Evolutionary conservation across 805 yeast species (phyloP), one percentile per base, ranked within the genome.

Genomic region (Kodamaea lidongshanica): DNA sequence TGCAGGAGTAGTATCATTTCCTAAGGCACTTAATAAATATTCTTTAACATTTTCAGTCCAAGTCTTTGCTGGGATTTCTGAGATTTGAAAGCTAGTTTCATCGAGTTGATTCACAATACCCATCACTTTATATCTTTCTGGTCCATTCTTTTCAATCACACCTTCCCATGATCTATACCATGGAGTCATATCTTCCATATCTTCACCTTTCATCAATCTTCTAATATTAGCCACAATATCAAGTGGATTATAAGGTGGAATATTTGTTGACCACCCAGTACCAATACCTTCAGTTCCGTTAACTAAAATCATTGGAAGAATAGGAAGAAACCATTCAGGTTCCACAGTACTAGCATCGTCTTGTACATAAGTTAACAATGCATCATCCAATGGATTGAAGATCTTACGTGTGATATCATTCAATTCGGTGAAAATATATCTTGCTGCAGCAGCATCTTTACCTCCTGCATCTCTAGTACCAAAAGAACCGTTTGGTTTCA

Each of bases 281-380:
- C 98, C 98, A 54, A 92, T 92, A 63, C 98, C 98, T 58, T 92
- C 98, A 6, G 89, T 71, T 35, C 98, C 98, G 50, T 92, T 92
- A 4, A 92, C 95, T 38, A 92, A 67, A n/a, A 92, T 52, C 85
- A 87, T 84, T 7, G 98, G 98, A 22, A 92, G 45, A n/a, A 92
- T 77, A 1, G 98, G 98, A 23, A 85, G 65, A 55, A 86, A 92
- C 87, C 94, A 86, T 45, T 84, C 87, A 0, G 98, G 98, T 54
- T 92, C 98, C 12, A 89, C 94, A 0, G 89, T 77, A 40, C 75
- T 79, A 46, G 86, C 97, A 60, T 92, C 98, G 52, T 88, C 98
- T 50, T 85, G 87, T 35, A 86, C 64, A 54, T 89, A 89, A 0
- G 67, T 71, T 44, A 79, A 74, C 27, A 92, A 58, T 1, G 88